Percentiles rank a stretch among this genome's conserved stretches.
These are phyloP conservation scores for Fusarium lateritium DNA, from an alignment of 2,329 filamentous ascomycete species.

Conservation along the genomic window DNA sequence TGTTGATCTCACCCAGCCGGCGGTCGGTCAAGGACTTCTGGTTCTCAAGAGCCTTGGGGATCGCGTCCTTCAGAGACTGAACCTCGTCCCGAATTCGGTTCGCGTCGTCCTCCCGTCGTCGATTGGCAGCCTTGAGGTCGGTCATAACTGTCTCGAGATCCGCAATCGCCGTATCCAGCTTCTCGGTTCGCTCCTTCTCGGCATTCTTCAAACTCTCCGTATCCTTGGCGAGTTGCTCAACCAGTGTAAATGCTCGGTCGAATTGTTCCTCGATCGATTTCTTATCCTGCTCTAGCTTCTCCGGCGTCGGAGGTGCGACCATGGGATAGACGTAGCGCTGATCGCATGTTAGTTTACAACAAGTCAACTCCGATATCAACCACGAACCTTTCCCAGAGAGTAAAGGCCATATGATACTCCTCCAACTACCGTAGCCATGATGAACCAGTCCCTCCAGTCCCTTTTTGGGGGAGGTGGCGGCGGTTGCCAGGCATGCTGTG, in stretches of 20 bases:
- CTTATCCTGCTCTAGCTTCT: constrained; percentile 95
- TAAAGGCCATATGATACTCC: constrained; percentile 93
- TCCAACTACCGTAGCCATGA: constrained; percentile 96
- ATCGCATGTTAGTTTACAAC: constrained; percentile 30
- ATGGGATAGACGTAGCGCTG: constrained; percentile 92
- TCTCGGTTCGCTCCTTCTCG: constrained; percentile 86
- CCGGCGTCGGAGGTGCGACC: constrained; percentile 92
- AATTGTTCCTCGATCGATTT: constrained; percentile 93
- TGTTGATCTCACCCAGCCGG: constrained; percentile 86
- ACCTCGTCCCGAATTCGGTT: constrained; percentile 90
- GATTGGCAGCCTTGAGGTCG: constrained; percentile 85
- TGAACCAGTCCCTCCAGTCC: constrained; percentile 99
- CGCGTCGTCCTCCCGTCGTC: constrained; percentile 88
- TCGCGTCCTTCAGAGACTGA: constrained; percentile 82
- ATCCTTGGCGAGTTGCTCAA: constrained; percentile 93
- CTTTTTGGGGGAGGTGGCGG: constrained; percentile 77
- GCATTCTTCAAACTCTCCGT: constrained; percentile 89
- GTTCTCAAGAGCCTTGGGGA: constrained; percentile 89
- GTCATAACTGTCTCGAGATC: constrained; percentile 88
- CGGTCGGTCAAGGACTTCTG: constrained; percentile 88
- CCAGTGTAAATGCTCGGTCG: constrained; percentile 88
- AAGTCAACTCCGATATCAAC: neutral
- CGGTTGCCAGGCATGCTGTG: constrained; percentile 71
- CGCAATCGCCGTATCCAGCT: constrained; percentile 83
- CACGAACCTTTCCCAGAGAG: constrained; percentile 83